Conservation (phyloP, 2,329 filamentous ascomycete species). For the Cladophialophora psammophila region DNA sequence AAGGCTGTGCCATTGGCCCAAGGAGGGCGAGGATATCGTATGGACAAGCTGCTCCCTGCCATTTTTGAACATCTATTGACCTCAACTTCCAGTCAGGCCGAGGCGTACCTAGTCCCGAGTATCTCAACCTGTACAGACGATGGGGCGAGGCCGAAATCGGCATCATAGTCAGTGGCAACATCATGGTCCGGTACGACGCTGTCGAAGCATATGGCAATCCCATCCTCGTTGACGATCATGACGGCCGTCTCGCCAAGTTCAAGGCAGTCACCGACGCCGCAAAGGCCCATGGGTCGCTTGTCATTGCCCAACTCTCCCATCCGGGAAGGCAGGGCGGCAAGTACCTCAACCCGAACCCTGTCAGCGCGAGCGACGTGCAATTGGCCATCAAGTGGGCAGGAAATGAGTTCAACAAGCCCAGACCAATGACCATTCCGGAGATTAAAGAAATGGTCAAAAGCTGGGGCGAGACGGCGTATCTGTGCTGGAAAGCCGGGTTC, state of each 20-base stretch:
- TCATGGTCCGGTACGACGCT: constrained; percentile 69
- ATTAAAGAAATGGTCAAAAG: constrained; percentile 35
- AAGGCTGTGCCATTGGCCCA: constrained; percentile 66
- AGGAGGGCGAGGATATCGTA: constrained; percentile 36
- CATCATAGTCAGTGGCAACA: constrained; percentile 69
- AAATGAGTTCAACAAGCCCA: constrained; percentile 48
- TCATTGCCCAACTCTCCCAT: constrained; percentile 68
- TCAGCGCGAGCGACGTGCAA: constrained; percentile 61
- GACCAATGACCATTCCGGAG: constrained; percentile 42
- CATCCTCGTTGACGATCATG: constrained; percentile 63
- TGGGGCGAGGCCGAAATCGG: constrained; percentile 69
- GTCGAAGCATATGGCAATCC: constrained; percentile 64
- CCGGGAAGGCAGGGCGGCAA: constrained; percentile 64
- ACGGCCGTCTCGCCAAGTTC: constrained; percentile 66
- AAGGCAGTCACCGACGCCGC: constrained; percentile 61
- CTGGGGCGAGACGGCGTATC: constrained; percentile 35
- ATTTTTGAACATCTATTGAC: constrained; percentile 6
- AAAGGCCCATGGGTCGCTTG: constrained; percentile 65
- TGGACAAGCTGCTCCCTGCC: neutral
- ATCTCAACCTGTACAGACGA: constrained; percentile 65
- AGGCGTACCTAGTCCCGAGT: constrained; percentile 60
- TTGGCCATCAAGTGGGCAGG: constrained; percentile 48
- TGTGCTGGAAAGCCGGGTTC: constrained; percentile 37
- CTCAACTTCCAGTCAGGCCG: constrained; percentile 57
- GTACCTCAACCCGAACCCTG: constrained; percentile 57